Evolutionary conservation across 129 eudicot genomes (phyloP).

Genomic region (Cynara cardunculus): DNA sequence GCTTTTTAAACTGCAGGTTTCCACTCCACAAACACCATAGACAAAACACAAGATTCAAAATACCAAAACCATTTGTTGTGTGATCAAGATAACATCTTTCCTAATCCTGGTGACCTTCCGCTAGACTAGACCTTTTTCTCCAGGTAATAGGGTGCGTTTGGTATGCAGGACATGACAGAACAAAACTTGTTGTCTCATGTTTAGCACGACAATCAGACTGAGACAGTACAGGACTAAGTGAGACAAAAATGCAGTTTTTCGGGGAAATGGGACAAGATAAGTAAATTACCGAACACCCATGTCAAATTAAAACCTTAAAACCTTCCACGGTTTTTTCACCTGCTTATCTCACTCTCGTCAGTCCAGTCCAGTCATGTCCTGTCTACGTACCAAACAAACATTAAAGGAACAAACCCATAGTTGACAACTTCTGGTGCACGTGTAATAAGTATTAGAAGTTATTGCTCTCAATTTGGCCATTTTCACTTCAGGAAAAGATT

Average conservation of each 20-base stretch:
- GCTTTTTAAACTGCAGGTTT: slow-evolving; percentile 14
- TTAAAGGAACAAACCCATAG: not conserved
- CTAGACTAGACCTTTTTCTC: not conserved
- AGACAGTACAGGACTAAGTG: not conserved
- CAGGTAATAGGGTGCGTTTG: not conserved
- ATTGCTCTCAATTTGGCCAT: not conserved
- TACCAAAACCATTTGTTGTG: not conserved
- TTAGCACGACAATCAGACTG: not conserved
- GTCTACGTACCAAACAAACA: not conserved
- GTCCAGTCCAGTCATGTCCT: not conserved
- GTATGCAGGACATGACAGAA: too few relatives aligned
- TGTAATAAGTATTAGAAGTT: not conserved
- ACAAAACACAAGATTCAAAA: not conserved
- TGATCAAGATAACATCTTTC: not conserved
- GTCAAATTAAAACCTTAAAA: not conserved
- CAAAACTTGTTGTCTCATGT: not conserved
- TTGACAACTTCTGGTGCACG: not conserved
- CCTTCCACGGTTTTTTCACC: not conserved
- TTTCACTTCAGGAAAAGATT: not conserved
- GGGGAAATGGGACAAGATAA: not conserved
- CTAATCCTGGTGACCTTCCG: not conserved
- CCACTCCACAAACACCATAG: slow-evolving; percentile 18
- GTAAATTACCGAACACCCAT: not conserved
- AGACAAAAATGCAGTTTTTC: not conserved
- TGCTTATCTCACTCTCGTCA: not conserved